These are phyloP conservation scores for Populus euphratica DNA, from an alignment of 345 rosid genomes.

Conservation along the genomic window DNA sequence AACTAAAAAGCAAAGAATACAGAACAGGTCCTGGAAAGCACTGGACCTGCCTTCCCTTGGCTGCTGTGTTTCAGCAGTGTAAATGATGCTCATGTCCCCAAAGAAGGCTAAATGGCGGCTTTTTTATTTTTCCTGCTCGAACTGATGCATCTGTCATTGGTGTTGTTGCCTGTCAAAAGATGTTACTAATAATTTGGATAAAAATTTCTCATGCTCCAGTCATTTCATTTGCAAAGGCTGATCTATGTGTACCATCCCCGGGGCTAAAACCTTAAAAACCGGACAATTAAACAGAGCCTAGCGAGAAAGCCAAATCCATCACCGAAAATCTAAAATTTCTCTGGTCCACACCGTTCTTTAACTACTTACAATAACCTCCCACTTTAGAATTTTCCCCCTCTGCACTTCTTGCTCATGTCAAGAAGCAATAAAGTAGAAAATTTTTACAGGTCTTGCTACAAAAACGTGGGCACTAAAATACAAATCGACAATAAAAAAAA, in stretches of 20 bases:
- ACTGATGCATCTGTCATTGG: conserved; percentile 3
- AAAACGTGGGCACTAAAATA: conserved; percentile 21
- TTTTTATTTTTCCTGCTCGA: background rate
- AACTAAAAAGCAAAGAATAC: no score
- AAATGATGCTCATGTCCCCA: no score
- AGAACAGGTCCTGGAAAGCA: background rate
- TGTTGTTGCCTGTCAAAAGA: background rate
- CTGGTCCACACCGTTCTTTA: background rate
- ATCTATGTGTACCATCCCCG: background rate
- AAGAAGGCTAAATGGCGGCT: background rate
- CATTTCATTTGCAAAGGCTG: background rate
- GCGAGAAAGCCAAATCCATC: background rate
- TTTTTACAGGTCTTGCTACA: conserved; percentile 7
- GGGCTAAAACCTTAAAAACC: background rate
- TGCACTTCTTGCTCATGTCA: conserved; percentile 5
- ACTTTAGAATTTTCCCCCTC: background rate
- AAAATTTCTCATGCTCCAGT: background rate
- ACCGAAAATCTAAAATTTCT: background rate
- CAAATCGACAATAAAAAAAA: conserved; percentile 22
- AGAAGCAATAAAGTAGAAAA: conserved; percentile 1
- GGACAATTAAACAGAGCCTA: background rate
- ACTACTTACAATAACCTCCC: conserved; percentile 13
- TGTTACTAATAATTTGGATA: background rate
- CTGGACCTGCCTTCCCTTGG: background rate
- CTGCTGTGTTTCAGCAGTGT: no score